Evolutionary conservation across 345 rosid genomes (phyloP).

Genomic region (Murraya koenigii): DNA sequence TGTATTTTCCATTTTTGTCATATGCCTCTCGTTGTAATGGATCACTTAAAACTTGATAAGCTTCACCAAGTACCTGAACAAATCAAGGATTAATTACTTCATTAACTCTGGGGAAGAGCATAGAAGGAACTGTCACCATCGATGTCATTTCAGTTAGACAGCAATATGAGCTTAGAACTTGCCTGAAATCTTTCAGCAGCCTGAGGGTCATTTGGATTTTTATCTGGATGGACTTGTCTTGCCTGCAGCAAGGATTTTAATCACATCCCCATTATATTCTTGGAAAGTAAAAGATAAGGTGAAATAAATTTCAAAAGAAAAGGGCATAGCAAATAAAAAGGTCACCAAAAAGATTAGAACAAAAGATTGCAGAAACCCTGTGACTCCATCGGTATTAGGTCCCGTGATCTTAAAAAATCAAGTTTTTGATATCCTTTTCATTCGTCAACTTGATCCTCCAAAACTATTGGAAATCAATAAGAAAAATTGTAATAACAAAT

Average conservation of each 20-base stretch:
- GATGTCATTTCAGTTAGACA: neutral
- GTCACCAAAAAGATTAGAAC: neutral
- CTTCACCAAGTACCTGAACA: constrained; percentile 64
- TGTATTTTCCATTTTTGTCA: constrained; percentile 53
- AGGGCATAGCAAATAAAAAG: neutral
- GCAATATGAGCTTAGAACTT: constrained; percentile 4
- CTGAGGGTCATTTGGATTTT: constrained; percentile 67
- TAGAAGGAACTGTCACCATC: neutral
- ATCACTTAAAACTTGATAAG: constrained; percentile 73
- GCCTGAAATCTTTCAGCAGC: constrained; percentile 79
- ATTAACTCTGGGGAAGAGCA: neutral
- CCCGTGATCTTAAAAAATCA: too few species aligned
- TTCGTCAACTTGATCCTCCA: too few species aligned
- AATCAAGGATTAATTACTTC: constrained; percentile 12
- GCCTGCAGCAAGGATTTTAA: constrained; percentile 41
- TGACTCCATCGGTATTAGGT: neutral
- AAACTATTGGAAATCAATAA: neutral
- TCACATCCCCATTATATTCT: neutral
- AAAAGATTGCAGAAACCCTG: neutral
- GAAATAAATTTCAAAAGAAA: neutral
- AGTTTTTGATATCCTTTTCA: too few species aligned
- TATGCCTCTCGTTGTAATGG: constrained; percentile 60
- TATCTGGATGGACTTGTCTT: constrained; percentile 80
- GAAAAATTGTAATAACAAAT: neutral
- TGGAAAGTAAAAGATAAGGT: neutral